phyloP scores from a whole-genome alignment of 345 rosid genomes.

The Capsella bursapastoris region DNA sequence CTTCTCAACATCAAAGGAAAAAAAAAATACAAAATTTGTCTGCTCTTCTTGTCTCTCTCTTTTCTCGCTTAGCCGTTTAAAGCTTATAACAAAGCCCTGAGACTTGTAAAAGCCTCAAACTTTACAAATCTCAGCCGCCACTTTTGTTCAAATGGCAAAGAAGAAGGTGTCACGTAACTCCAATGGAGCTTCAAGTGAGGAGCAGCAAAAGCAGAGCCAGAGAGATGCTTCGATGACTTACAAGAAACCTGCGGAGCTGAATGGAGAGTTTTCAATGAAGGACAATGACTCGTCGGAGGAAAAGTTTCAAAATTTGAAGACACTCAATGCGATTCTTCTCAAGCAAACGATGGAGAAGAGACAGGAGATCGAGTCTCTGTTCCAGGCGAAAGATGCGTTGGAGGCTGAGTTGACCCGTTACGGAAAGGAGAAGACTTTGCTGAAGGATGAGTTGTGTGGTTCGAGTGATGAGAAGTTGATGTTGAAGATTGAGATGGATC shows the following conservation, averaged over 20 bases:
- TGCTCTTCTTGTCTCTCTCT: conserved; percentile 1
- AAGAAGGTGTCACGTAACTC: conserved; percentile 42
- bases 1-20: neutral
- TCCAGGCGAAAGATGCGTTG: conserved; percentile 50
- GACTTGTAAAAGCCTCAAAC: conserved; percentile 6
- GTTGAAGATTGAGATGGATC: conserved; percentile 55
- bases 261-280: conserved; percentile 44
- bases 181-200: conserved; percentile 32
- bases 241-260: conserved; percentile 34
- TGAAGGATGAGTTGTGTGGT: conserved; percentile 46
- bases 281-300: conserved; percentile 50
- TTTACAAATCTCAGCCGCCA: conserved; percentile 36
- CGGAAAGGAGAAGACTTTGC: conserved; percentile 40
- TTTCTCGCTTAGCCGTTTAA: conserved; percentile 32
- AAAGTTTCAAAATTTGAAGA: conserved; percentile 62
- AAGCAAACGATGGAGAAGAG: conserved; percentile 62
- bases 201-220: conserved; percentile 18
- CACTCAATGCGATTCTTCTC: conserved; percentile 66
- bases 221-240: neutral
- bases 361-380: conserved; percentile 62
- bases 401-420: conserved; percentile 54
- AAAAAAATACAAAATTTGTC: conserved; percentile 25
- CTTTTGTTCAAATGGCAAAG: conserved; percentile 38
- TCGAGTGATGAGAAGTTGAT: conserved; percentile 50
- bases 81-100: conserved; percentile 27